Evolutionary conservation across 192 early-diverging fungal species (phyloP).

Genomic region (Phycomyces nitens): DNA sequence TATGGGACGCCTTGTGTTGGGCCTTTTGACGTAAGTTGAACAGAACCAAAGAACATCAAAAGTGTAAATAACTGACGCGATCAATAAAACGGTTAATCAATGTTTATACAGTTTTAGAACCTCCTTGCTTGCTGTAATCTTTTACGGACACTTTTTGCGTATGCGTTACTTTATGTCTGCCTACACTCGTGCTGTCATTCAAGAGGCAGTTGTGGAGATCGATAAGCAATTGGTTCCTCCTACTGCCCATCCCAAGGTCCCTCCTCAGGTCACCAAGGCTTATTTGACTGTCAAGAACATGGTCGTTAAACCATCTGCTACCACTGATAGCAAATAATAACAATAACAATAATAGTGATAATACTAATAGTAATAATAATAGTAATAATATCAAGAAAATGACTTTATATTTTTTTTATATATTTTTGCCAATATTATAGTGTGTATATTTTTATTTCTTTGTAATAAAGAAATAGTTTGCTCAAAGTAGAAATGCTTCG

Average conservation of each 20-base stretch:
- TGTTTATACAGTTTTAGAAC: constrained; percentile 20
- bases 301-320: neutral
- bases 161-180: constrained; percentile 47
- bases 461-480: no score
- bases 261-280: constrained; percentile 21
- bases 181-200: constrained; percentile 4
- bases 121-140: constrained; percentile 32
- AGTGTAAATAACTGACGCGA: no score
- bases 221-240: constrained; percentile 22
- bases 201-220: neutral
- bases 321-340: no score
- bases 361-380: no score
- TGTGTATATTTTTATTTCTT: no score
- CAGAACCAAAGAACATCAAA: no score
- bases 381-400: no score
- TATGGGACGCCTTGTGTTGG: constrained; percentile 54
- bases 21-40: constrained; percentile 48
- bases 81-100: no score
- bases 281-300: constrained; percentile 13
- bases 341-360: no score
- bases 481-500: no score
- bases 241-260: constrained; percentile 23
- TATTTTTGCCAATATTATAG: no score
- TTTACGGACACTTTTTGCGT: constrained; percentile 69
- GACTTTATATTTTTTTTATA: no score